phyloP scores from a whole-genome alignment of 2,329 filamentous ascomycete genomes.

The Thelonectria olida region DNA sequence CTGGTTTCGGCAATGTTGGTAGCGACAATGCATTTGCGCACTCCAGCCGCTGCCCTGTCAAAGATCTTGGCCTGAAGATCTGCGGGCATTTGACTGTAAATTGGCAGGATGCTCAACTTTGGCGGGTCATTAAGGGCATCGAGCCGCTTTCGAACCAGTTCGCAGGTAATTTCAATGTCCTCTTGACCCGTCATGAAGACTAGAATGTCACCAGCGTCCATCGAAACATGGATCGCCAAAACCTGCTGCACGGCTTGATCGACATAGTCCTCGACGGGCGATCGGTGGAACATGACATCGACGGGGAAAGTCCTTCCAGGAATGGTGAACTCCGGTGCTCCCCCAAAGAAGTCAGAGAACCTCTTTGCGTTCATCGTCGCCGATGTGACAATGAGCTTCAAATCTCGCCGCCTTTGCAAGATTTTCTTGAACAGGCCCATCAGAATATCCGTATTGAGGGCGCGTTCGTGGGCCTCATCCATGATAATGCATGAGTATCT shows the following conservation, averaged over 20 bases:
- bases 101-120: constrained; percentile 92
- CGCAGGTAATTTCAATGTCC: constrained; percentile 97
- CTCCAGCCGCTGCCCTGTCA: constrained; percentile 86
- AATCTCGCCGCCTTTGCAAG: constrained; percentile 83
- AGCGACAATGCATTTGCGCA: constrained; percentile 96
- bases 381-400: constrained; percentile 97
- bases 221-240: constrained; percentile 93
- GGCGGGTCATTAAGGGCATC: constrained; percentile 93
- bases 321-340: constrained; percentile 95
- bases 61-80: constrained; percentile 98
- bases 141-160: constrained; percentile 87
- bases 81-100: constrained; percentile 99
- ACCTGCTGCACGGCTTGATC: constrained; percentile 97
- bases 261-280: constrained; percentile 96
- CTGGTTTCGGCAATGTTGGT: constrained; percentile 99
- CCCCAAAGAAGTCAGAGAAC: constrained; percentile 95
- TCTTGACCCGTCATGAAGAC: constrained; percentile 99
- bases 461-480: constrained; percentile 98
- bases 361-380: constrained; percentile 98
- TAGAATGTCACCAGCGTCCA: constrained; percentile 90
- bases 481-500: constrained; percentile 99
- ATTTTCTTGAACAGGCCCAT: constrained; percentile 99
- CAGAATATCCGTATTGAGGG: constrained; percentile 94
- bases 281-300: constrained; percentile 93
- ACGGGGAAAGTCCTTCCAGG: constrained; percentile 97